Evolutionary conservation across 495 filamentous ascomycete species (phyloP).

Genomic region (Penicillium arizonense): DNA sequence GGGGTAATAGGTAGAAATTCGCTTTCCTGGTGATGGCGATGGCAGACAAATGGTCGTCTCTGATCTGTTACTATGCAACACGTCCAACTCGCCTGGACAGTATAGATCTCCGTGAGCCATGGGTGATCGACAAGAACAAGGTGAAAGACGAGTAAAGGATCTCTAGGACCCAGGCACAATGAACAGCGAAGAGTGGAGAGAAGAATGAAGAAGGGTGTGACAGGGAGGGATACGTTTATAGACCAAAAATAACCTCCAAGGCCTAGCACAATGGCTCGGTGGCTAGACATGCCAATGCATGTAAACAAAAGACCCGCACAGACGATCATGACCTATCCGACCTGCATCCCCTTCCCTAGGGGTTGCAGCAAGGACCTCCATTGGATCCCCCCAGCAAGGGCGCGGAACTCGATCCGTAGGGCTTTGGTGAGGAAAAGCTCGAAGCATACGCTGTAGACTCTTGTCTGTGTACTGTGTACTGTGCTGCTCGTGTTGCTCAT

Average conservation of each 20-base stretch:
- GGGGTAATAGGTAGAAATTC: constrained; percentile 38
- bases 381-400: constrained; percentile 39
- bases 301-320: constrained; percentile 48
- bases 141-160: constrained; percentile 2
- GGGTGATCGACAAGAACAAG: constrained; percentile 31
- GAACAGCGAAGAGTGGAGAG: constrained; percentile 12
- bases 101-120: constrained; percentile 42
- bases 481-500: background rate
- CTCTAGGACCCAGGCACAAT: constrained; percentile 1
- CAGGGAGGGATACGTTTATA: constrained; percentile 46
- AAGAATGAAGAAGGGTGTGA: constrained; percentile 12
- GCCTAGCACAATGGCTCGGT: constrained; percentile 11
- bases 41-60: constrained; percentile 35
- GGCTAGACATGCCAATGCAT: constrained; percentile 44
- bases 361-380: constrained; percentile 41
- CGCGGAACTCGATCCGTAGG: constrained; percentile 19
- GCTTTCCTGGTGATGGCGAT: constrained; percentile 30
- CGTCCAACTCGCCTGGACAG: constrained; percentile 36
- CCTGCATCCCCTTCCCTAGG: constrained; percentile 42
- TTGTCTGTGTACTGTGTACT: background rate
- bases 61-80: constrained; percentile 34
- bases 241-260: constrained; percentile 28
- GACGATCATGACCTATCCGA: constrained; percentile 42
- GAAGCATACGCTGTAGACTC: background rate
- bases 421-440: background rate